Evolutionary conservation across 495 filamentous ascomycete species (phyloP).

Genomic region (Talaromyces adpressus): DNA sequence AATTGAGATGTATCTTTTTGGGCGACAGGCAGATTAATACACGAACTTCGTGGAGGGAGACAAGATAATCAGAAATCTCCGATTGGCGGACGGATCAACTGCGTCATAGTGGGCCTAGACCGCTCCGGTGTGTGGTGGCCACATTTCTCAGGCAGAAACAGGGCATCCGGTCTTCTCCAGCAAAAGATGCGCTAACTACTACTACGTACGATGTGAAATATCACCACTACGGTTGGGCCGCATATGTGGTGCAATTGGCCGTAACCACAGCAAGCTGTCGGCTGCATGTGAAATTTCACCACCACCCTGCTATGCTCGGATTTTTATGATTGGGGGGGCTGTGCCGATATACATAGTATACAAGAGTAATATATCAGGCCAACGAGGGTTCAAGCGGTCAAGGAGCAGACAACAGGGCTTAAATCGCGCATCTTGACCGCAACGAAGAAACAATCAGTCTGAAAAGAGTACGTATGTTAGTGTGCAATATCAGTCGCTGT

Average conservation of each 20-base stretch:
- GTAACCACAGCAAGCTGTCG: not conserved
- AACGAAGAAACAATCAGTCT: not conserved
- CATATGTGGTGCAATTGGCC: not conserved
- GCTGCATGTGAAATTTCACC: not conserved
- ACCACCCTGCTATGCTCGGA: not conserved
- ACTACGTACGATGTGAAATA: too few species aligned
- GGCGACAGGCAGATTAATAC: conserved; percentile 3
- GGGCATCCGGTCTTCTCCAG: not conserved
- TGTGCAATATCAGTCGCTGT: not conserved
- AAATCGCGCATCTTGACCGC: not conserved
- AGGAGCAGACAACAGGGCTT: not conserved
- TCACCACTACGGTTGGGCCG: not conserved
- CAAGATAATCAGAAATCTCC: not conserved
- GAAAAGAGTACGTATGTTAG: not conserved
- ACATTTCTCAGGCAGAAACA: not conserved
- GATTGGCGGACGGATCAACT: not conserved
- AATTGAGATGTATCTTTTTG: conserved; percentile 54
- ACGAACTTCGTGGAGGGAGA: too few species aligned
- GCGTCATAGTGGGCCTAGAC: not conserved
- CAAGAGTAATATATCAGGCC: not conserved
- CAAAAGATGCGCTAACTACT: too few species aligned
- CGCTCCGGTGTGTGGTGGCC: not conserved
- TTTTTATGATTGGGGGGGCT: not conserved
- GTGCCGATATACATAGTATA: not conserved
- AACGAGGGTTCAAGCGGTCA: not conserved